Percentiles rank a stretch among this genome's conserved stretches.
Evolutionary conservation across 2,329 filamentous ascomycete species (phyloP).

Genomic region (Exophiala xenobiotica): DNA sequence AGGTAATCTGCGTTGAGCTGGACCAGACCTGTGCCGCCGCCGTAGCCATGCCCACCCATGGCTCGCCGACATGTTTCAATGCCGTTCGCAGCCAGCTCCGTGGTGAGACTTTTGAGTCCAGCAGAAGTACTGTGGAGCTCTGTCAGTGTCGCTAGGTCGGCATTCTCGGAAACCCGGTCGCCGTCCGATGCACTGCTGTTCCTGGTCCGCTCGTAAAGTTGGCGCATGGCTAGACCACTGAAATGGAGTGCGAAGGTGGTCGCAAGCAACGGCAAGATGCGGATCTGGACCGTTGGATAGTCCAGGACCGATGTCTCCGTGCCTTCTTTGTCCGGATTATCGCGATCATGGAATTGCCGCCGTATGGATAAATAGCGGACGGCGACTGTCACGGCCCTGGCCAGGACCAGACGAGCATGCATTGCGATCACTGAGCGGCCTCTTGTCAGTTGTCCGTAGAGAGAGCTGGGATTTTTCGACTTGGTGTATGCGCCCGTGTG

Average conservation of each 20-base stretch:
- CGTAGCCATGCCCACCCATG: constrained; percentile 64
- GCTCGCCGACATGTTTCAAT: constrained; percentile 71
- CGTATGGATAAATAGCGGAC: constrained; percentile 51
- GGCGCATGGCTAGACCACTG: constrained; percentile 45
- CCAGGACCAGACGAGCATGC: constrained; percentile 52
- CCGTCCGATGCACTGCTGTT: constrained; percentile 46
- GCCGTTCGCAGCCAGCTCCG: constrained; percentile 70
- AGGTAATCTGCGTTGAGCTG: constrained; percentile 72
- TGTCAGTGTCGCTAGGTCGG: constrained; percentile 56
- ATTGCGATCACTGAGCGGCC: constrained; percentile 40
- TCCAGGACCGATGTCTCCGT: constrained; percentile 49
- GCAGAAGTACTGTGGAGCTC: constrained; percentile 75
- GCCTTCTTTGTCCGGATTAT: constrained; percentile 37
- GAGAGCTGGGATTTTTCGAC: constrained; percentile 46
- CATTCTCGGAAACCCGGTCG: constrained; percentile 30
- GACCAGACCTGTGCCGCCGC: constrained; percentile 52
- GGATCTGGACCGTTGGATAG: constrained; percentile 55
- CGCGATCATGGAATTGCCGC: constrained; percentile 52
- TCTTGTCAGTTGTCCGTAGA: constrained; percentile 49
- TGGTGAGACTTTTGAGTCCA: constrained; percentile 70
- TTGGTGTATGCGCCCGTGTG: constrained; percentile 46
- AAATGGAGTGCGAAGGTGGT: constrained; percentile 52
- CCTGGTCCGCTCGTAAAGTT: constrained; percentile 46
- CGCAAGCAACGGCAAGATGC: constrained; percentile 52
- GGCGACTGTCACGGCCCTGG: constrained; percentile 53